Base-by-base conservation (phyloP, 257 asterid species). In the Lithospermum erythrorhizon region DNA sequence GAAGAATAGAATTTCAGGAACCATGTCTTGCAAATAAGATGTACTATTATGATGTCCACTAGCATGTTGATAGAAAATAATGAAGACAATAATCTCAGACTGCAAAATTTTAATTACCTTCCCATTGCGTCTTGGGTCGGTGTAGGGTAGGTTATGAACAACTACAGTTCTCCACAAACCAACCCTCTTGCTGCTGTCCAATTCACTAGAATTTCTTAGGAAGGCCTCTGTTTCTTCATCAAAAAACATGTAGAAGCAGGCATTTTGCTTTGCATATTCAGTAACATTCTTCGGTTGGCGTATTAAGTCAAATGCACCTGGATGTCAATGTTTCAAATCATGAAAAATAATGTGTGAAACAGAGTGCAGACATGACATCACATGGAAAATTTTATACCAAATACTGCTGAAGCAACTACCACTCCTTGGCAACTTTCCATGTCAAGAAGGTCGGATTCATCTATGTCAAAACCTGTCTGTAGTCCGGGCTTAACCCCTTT, bases 241-340 rank as follows among this genome's bases (percentile, higher is more conserved):
- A 82, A 87, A 86, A 68, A 90, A 87, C 95, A 90, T 85, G 66
- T 85, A 85, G 72, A 87, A 90, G 77, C 96, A 87, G 57, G 61
- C 83, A 61, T 82, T 87, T 67, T 57, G 60, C 70, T 69, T 70
- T 66, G 96, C 67, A 70, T 83, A 79, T 65, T 85, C 94, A 71
- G 95, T 82, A 23, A 87, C 70, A 68, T 90, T 81, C 77, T 79
- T 77, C 53, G 98, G 96, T 73, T 87, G 98, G 14, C 87, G 82
- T 59, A 90, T 76, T 68, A 87, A 70, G 77, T 90, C 98, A 76
- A 85, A 90, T n/a, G 89, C 98, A 29, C 98, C 98, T 90, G 84
- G 27, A 61, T 30, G 66, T 32, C 51, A 76, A 75, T 22, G 58
- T 19, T 70, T 18, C 20, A 58, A 62, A 60, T 68, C 45, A 32